Percentiles rank a stretch among this genome's conserved stretches.
Evolutionary conservation across 2,329 filamentous ascomycete genomes (phyloP).

Genomic region (Fusarium tjaetaba): DNA sequence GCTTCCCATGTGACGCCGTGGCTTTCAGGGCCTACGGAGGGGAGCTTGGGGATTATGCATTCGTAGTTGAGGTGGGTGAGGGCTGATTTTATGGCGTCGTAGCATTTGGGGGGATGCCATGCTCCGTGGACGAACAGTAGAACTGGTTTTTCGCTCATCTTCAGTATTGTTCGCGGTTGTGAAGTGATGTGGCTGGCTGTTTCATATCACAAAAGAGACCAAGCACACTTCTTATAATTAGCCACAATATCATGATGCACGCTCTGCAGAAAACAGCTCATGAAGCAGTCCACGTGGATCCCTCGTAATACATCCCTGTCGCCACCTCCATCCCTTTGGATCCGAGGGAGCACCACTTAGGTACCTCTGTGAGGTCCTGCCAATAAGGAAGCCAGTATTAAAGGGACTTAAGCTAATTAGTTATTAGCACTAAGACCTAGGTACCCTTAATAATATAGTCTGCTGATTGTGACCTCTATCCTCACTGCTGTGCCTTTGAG

Average conservation of each 20-base stretch:
- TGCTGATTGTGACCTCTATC: too few species aligned
- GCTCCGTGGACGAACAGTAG: constrained; percentile 18
- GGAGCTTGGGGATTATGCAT: background rate
- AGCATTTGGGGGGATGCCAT: constrained; percentile 23
- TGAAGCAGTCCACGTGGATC: too few species aligned
- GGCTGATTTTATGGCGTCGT: background rate
- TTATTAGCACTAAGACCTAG: too few species aligned
- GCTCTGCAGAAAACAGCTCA: background rate
- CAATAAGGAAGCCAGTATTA: too few species aligned
- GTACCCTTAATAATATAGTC: too few species aligned
- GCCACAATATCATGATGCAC: background rate
- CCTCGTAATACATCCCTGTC: background rate
- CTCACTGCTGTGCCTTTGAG: too few species aligned
- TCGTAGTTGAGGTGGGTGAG: background rate
- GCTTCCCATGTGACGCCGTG: constrained; percentile 18
- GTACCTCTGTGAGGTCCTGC: too few species aligned
- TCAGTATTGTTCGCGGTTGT: too few species aligned
- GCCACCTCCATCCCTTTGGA: too few species aligned
- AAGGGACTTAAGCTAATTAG: too few species aligned
- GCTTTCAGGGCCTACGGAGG: background rate
- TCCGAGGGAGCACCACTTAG: too few species aligned
- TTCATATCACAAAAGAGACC: background rate
- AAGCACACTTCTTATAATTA: background rate
- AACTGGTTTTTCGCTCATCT: constrained; percentile 1
- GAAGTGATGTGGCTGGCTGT: background rate